A percentile compares a stretch with the other conserved stretches of the same genome.
Conservation (phyloP, 164 flowering plant genomes). For the Echeveria elegans region DNA sequence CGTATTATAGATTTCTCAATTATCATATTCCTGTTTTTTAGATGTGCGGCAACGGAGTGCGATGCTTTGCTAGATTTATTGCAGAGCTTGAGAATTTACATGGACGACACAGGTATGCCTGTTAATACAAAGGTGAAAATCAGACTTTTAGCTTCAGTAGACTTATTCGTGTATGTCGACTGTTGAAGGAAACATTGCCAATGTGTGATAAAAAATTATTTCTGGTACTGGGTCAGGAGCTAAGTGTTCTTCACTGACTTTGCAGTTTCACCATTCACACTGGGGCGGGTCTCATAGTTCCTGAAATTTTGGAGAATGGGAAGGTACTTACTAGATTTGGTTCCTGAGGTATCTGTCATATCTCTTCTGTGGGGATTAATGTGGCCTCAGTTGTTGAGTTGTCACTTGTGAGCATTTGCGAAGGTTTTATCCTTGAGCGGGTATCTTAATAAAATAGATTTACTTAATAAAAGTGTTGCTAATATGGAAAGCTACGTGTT, state of each 20-base stretch:
- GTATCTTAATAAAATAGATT: neutral
- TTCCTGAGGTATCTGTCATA: neutral
- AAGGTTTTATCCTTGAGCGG: too few species aligned
- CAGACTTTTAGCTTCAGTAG: neutral
- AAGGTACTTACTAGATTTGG: slow-evolving; percentile 31
- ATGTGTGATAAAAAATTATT: neutral
- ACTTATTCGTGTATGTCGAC: neutral
- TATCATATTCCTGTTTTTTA: slow-evolving; percentile 14
- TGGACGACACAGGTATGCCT: slow-evolving; percentile 60
- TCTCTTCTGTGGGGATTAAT: neutral
- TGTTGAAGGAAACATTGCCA: neutral
- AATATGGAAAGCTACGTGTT: too few species aligned
- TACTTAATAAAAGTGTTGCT: neutral
- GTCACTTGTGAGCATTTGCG: neutral
- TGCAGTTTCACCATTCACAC: slow-evolving; percentile 89
- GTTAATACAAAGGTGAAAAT: neutral
- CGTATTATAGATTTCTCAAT: too few species aligned
- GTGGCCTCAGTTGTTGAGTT: neutral
- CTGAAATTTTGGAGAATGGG: slow-evolving; percentile 83
- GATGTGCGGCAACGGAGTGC: slow-evolving; percentile 99
- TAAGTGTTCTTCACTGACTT: neutral
- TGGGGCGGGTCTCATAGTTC: slow-evolving; percentile 95
- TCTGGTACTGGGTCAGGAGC: neutral
- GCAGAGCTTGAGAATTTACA: slow-evolving; percentile 70
- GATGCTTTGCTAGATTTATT: slow-evolving; percentile 92